Percentiles rank a stretch among this genome's conserved stretches.
Evolutionary conservation across 768 basidiomycete genomes (phyloP).

Genomic region (Leccinellum rugosiceps): DNA sequence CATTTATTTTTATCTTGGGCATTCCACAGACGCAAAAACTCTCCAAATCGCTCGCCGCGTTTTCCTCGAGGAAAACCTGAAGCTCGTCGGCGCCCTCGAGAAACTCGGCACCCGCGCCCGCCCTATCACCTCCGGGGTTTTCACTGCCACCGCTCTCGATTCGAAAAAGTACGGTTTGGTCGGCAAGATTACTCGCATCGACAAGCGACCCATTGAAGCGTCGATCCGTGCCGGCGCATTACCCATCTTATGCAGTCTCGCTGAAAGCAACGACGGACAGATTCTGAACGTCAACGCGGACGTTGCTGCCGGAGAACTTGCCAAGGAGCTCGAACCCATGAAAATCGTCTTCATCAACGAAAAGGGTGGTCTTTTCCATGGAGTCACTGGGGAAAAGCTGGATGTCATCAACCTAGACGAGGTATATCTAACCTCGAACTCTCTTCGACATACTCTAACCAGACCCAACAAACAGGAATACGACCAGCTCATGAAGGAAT

Average conservation of each 20-base stretch:
- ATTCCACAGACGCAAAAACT: slow-evolving; percentile 76
- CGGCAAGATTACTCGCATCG: slow-evolving; percentile 90
- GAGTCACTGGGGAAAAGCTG: slow-evolving; percentile 93
- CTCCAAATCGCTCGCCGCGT: slow-evolving; percentile 92
- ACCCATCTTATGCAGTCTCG: slow-evolving; percentile 92
- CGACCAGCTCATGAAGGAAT: slow-evolving; percentile 92
- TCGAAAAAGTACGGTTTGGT: slow-evolving; percentile 93
- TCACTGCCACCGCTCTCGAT: slow-evolving; percentile 96
- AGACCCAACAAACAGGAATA: slow-evolving; percentile 63
- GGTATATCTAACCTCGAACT: slow-evolving; percentile 36
- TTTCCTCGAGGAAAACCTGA: slow-evolving; percentile 96
- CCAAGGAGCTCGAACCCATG: slow-evolving; percentile 96
- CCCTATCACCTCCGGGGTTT: slow-evolving; percentile 97
- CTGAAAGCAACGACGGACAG: slow-evolving; percentile 95
- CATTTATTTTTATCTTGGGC: neutral
- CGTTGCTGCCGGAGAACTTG: slow-evolving; percentile 95
- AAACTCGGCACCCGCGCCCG: slow-evolving; percentile 94
- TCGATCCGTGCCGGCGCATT: slow-evolving; percentile 94
- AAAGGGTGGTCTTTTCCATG: slow-evolving; percentile 97
- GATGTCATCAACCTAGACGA: slow-evolving; percentile 98
- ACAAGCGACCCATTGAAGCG: slow-evolving; percentile 96
- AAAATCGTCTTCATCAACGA: slow-evolving; percentile 99
- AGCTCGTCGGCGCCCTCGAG: slow-evolving; percentile 90
- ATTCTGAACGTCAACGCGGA: slow-evolving; percentile 99
- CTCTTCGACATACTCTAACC: neutral